phyloP scores from a whole-genome alignment of 805 yeast genomes.

The Pichia californica region DNA sequence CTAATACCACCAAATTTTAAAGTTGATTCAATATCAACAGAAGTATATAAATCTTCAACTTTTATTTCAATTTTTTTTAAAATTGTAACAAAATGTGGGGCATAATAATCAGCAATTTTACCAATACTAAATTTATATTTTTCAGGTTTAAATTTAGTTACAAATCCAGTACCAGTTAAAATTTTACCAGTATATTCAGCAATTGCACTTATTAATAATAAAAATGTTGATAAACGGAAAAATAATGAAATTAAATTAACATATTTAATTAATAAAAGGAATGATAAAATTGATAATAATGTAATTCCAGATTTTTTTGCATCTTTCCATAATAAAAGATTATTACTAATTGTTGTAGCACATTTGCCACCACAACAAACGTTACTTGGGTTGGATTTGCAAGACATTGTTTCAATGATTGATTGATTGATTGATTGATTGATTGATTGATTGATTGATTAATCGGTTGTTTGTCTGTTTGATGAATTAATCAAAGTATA shows the following conservation, averaged over 20 bases:
- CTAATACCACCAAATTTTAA: slow-evolving; percentile 62
- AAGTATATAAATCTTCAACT: slow-evolving; percentile 51
- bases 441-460: too few species aligned
- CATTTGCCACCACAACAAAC: slow-evolving; percentile 29
- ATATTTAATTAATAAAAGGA: slow-evolving; percentile 52
- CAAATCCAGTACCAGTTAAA: slow-evolving; percentile 72
- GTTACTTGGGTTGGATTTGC: slow-evolving; percentile 6
- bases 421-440: too few species aligned
- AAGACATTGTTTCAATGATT: too few species aligned
- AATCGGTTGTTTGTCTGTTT: too few species aligned
- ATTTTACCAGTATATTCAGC: slow-evolving; percentile 73
- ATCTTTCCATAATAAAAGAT: slow-evolving; percentile 64
- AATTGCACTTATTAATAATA: slow-evolving; percentile 53
- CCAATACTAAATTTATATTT: slow-evolving; percentile 33
- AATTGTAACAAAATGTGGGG: slow-evolving; percentile 33
- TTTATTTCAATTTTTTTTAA: slow-evolving; percentile 46
- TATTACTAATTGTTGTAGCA: slow-evolving; percentile 20
- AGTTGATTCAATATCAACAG: slow-evolving; percentile 67
- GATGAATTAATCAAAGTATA: too few species aligned
- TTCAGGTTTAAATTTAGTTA: slow-evolving; percentile 68
- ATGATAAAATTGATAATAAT: slow-evolving; percentile 54
- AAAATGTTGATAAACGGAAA: slow-evolving; percentile 54
- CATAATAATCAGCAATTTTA: slow-evolving; percentile 23
- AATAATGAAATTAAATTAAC: slow-evolving; percentile 57
- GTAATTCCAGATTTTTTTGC: slow-evolving; percentile 74